Evolutionary conservation across 139 green algal species (phyloP).

Genomic region (Zygnema circumcarinatum): DNA sequence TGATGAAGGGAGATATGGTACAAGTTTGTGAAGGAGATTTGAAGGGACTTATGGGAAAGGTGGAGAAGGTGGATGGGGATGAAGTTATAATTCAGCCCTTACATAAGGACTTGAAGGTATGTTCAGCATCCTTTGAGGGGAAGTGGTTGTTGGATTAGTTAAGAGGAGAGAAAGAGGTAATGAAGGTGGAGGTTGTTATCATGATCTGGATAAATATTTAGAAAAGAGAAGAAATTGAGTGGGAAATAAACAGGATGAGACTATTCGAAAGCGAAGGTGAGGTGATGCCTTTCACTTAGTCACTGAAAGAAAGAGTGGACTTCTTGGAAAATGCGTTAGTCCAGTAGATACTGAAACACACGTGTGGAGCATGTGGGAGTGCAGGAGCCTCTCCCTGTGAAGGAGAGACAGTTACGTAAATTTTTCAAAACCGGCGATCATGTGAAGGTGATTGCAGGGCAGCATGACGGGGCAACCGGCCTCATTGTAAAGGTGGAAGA

Average conservation of each 20-base stretch:
- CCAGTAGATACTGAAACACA: too few species aligned
- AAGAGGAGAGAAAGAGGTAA: too few species aligned
- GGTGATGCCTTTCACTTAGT: too few species aligned
- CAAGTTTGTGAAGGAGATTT: constrained; percentile 83
- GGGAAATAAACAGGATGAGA: too few species aligned
- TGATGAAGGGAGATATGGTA: constrained; percentile 70
- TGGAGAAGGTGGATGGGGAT: constrained; percentile 74
- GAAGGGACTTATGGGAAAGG: constrained; percentile 74
- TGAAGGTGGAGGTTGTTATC: too few species aligned
- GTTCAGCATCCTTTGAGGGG: too few species aligned
- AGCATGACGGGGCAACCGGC: constrained; percentile 81
- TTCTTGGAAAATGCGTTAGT: too few species aligned
- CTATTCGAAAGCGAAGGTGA: too few species aligned
- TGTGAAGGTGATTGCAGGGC: constrained; percentile 83
- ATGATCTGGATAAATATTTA: too few species aligned
- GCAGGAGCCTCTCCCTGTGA: constrained; percentile 48
- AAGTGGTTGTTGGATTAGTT: background rate
- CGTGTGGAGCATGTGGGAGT: too few species aligned
- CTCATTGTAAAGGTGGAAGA: constrained; percentile 83
- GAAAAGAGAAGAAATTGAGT: too few species aligned
- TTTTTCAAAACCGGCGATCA: constrained; percentile 71
- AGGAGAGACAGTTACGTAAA: constrained; percentile 59
- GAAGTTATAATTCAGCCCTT: constrained; percentile 73
- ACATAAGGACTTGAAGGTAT: constrained; percentile 66
- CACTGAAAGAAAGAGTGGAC: too few species aligned